Evolutionary conservation across 305 asterid genomes (phyloP), one percentile per base, ranked within the genome.

Genomic region (Fraxinus albicans): DNA sequence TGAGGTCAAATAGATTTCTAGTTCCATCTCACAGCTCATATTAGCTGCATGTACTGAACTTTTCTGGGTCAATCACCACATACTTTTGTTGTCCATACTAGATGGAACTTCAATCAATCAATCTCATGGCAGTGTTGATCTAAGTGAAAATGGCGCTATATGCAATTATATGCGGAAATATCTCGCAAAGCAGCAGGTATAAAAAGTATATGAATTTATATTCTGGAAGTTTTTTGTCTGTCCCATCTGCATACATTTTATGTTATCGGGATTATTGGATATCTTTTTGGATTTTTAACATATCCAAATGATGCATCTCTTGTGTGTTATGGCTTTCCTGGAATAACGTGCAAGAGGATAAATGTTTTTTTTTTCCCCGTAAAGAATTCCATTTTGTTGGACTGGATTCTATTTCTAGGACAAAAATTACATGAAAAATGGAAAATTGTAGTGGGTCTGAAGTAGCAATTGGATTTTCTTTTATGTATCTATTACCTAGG

Each of bases 131-230:
- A 79, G 76, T 40, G 79, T 84, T 80, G 92, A 88, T 86, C 81
- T 83, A 58, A 86, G 80, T 31, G 98, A 95, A 82, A 94, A 92
- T 86, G 98, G 92, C 83, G 83, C 89, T 72, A 93, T 95, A 81
- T 95, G 93, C 82, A 95, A 90, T 80, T 95, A 92, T 77, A 89
- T 96, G 75, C 80, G 98, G 80, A 95, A 95, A 86, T 95, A 95
- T 86, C 95, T 95, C 50, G 97, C 98, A 76, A 95, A 96, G 13
- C 95, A 87, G 84, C 98, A 95, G 97, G 97, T 93, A 87, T 29
- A 40, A 53, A 40, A 70, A 73, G 34, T 76, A 25, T 3, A 75
- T 60, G 21, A 23, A 60, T 33, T 7, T 76, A 13, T 80, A 23
- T 76, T 31, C 2, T 17, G 19, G 36, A 80, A 15, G 17, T 25